Conservation (phyloP, 169 alveolate species). For the Babesia caballi region DNA sequence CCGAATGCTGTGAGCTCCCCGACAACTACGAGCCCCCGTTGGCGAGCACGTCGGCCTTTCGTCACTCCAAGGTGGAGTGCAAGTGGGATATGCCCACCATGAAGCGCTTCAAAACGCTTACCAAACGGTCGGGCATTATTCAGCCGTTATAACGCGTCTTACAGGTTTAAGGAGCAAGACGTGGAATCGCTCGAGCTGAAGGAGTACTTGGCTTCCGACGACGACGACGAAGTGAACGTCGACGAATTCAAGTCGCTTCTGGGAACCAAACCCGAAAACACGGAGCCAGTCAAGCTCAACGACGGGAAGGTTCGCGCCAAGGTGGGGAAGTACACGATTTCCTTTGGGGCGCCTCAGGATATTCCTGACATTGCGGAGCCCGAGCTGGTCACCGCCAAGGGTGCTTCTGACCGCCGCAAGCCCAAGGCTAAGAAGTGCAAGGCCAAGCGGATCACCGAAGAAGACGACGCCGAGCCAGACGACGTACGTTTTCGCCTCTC, state of each 20-base stretch:
- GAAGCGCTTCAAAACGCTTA: conserved; percentile 83
- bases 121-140: conserved; percentile 60
- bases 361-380: conserved; percentile 27
- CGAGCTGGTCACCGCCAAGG: not conserved
- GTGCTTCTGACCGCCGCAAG: not conserved
- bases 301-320: conserved; percentile 36
- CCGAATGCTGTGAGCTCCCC: conserved; percentile 88
- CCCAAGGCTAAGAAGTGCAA: conserved; percentile 13
- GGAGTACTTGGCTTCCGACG: conserved; percentile 58
- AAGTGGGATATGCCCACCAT: conserved; percentile 95
- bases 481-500: conserved; percentile 1
- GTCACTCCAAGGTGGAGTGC: conserved; percentile 90
- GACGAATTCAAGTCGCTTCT: conserved; percentile 1
- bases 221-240: conserved; percentile 8
- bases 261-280: not conserved
- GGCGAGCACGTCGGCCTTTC: conserved; percentile 84
- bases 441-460: conserved; percentile 2
- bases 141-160: too few relatives aligned
- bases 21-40: conserved; percentile 86
- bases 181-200: conserved; percentile 29
- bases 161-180: conserved; percentile 45
- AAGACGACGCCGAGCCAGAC: conserved; percentile 1
- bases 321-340: conserved; percentile 55
- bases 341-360: conserved; percentile 49
- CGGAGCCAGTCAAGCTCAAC: not conserved